phyloP scores from a whole-genome alignment of 2,329 filamentous ascomycete genomes.

The Hypomyces rosellus region DNA sequence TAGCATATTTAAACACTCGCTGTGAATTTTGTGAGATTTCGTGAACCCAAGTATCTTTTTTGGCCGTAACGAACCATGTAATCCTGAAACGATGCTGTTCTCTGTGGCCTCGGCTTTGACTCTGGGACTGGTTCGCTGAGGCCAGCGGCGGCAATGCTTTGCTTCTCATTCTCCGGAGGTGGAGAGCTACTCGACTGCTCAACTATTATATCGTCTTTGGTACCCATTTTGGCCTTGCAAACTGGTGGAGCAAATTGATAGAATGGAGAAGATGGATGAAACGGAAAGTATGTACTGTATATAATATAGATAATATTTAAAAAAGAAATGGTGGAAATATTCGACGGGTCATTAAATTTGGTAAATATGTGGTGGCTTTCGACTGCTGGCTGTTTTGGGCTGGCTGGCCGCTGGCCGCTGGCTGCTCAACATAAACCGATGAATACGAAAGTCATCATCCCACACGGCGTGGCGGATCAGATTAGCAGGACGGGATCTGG shows the following conservation, averaged over 20 bases:
- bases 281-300: no score
- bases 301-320: no score
- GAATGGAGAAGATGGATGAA: no score
- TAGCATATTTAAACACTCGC: conserved; percentile 50
- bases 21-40: conserved; percentile 15
- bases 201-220: neutral
- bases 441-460: no score
- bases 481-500: no score
- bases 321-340: no score
- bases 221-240: neutral
- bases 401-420: no score
- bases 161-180: conserved; percentile 3
- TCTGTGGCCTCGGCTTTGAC: conserved; percentile 34
- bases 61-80: conserved; percentile 29
- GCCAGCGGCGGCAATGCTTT: conserved; percentile 2
- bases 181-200: neutral
- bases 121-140: conserved; percentile 26
- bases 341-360: no score
- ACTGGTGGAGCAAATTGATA: neutral
- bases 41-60: neutral
- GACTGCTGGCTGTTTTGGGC: no score
- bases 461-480: no score
- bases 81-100: conserved; percentile 39
- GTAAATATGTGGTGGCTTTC: no score
- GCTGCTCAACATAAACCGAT: no score